Conservation (phyloP, 805 yeast genomes). For the Nakazawaea molendinolei region DNA sequence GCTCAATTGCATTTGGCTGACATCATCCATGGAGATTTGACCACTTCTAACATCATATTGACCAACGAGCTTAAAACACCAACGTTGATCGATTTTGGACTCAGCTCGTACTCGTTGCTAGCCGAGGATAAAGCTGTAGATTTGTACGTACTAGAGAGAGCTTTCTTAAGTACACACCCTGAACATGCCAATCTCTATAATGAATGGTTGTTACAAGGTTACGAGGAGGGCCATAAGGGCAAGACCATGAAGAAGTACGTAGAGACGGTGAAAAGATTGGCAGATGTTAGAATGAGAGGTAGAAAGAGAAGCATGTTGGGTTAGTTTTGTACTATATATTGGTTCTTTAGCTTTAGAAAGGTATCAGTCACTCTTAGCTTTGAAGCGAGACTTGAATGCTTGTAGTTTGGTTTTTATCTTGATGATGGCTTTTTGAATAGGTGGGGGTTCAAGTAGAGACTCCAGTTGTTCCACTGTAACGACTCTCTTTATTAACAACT, state of each 20-base stretch:
- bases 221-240: slow-evolving; percentile 32
- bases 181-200: slow-evolving; percentile 56
- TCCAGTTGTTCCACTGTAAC: slow-evolving; percentile 61
- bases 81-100: slow-evolving; percentile 83
- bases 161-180: slow-evolving; percentile 87
- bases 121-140: slow-evolving; percentile 98
- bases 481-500: slow-evolving; percentile 65
- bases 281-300: slow-evolving; percentile 85
- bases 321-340: too few relatives aligned
- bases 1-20: slow-evolving; percentile 71
- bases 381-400: too few relatives aligned
- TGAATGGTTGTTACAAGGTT: slow-evolving; percentile 69
- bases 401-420: too few relatives aligned
- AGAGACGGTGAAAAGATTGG: slow-evolving; percentile 60
- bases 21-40: slow-evolving; percentile 89
- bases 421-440: too few relatives aligned
- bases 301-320: slow-evolving; percentile 95
- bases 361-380: neutral
- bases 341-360: neutral
- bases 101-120: slow-evolving; percentile 67
- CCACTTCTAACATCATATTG: slow-evolving; percentile 79
- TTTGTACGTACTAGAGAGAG: slow-evolving; percentile 87
- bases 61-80: slow-evolving; percentile 32
- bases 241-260: slow-evolving; percentile 30
- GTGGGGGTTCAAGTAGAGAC: neutral